Percentiles rank a stretch among this genome's conserved stretches.
Evolutionary conservation across 805 yeast genomes (phyloP).

Genomic region (Yamadazyma olivae): DNA sequence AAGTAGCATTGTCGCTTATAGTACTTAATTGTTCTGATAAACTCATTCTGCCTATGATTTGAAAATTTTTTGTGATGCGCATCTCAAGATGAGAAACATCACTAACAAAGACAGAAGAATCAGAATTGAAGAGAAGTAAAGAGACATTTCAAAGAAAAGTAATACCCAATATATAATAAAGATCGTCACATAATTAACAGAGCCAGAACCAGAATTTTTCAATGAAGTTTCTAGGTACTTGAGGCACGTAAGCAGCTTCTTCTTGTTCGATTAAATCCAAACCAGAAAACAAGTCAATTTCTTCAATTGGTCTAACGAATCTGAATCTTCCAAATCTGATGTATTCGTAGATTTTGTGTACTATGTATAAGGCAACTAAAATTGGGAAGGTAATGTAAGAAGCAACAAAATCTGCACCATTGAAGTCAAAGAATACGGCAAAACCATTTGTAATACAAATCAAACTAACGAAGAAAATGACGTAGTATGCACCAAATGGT

Average conservation of each 20-base stretch:
- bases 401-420: conserved; percentile 59
- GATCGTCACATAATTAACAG: conserved; percentile 4
- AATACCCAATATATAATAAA: too few species aligned
- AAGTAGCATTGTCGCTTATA: conserved; percentile 59
- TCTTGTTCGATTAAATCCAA: conserved; percentile 59
- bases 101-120: neutral
- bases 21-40: conserved; percentile 80
- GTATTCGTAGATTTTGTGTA: conserved; percentile 50
- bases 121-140: too few species aligned
- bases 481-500: conserved; percentile 57
- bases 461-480: conserved; percentile 47
- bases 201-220: conserved; percentile 52
- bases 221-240: conserved; percentile 36
- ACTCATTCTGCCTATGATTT: conserved; percentile 32
- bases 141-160: neutral
- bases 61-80: neutral
- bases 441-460: conserved; percentile 71
- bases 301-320: conserved; percentile 50
- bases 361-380: conserved; percentile 50
- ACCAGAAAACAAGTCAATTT: conserved; percentile 61
- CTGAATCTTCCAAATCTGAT: conserved; percentile 20
- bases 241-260: conserved; percentile 35
- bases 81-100: neutral
- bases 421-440: conserved; percentile 60
- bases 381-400: conserved; percentile 68